Evolutionary conservation across 225 moss, liverwort and hornwort genomes (phyloP).

Genomic region (Pseudisothecium myosuroides): DNA sequence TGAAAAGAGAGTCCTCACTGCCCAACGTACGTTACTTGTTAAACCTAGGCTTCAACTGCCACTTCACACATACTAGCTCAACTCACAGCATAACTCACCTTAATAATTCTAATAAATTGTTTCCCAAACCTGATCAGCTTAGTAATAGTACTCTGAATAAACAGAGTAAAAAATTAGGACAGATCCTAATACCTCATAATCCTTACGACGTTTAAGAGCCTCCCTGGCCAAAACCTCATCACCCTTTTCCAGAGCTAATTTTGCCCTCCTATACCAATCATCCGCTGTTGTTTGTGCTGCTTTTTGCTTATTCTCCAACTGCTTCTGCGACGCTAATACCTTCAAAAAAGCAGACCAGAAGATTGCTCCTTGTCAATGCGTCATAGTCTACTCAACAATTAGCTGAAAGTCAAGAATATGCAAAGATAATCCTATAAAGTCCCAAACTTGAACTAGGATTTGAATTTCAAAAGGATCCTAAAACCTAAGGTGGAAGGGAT

Average conservation of each 20-base stretch:
- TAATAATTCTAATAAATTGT: background rate
- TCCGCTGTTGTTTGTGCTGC: constrained; percentile 80
- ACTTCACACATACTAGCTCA: background rate
- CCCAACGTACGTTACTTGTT: background rate
- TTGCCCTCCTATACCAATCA: constrained; percentile 98
- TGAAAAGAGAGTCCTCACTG: background rate
- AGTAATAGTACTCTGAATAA: background rate
- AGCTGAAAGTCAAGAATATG: background rate
- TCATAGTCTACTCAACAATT: background rate
- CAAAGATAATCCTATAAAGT: background rate
- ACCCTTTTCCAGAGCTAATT: constrained; percentile 88
- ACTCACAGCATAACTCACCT: background rate
- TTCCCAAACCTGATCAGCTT: background rate
- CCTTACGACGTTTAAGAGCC: constrained; percentile 92
- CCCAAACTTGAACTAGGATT: background rate
- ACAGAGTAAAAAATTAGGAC: background rate
- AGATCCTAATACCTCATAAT: constrained; percentile 59
- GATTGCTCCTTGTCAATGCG: background rate
- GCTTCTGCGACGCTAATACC: constrained; percentile 96
- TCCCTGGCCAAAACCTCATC: constrained; percentile 91
- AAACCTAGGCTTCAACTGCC: background rate
- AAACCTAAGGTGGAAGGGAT: background rate
- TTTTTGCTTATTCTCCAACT: constrained; percentile 90
- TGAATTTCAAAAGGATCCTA: background rate
- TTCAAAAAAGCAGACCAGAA: constrained; percentile 13